Base-by-base conservation (phyloP, 1,284 basidiomycete species). In the Ceratobasidium sp. region DNA sequence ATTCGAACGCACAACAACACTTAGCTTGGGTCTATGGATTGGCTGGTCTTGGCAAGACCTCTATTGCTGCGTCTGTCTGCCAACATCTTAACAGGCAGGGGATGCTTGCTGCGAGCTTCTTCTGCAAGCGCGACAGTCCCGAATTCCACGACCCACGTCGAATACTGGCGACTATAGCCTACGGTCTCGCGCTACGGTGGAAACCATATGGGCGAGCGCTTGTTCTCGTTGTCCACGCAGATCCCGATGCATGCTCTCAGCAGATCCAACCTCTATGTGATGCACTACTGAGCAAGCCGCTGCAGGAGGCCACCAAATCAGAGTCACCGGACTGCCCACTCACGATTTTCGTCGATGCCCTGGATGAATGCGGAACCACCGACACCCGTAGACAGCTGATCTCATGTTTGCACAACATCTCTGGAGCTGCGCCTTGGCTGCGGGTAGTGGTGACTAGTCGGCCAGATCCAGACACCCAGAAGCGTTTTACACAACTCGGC, bases 41-140 rank as follows among this genome's bases (percentile, higher is more conserved):
- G 34, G 79, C 79, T 39, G 78, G 79, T 1, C 77, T 77, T 14
- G 79, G 79, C 6, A 79, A 80, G 58, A 76, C 78, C 22, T 77
- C 77, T 2, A 78, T 80, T 29, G 76, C 79, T 14, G 43, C 75
- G 51, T 78, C 80, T 0, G 53, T 80, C 6, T 78, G 78, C 31
- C 51, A 77, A 5, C 22, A 69, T 1, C 75, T 71, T 24, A 37
- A 66, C 5, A 39, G 24, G 13, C 22, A 62, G 29, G 61, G 72
- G 1, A 48, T 27, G 7, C 80, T 81, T 1, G 81, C 79, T 4
- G 80, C 80, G 1, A 80, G 77, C 9, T 64, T 59, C n/a, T 83
- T 82, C 77, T 82, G 80, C 62, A 79, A 80, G 13, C 77, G 81
- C 0, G 78, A 74, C 51, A 41, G 37, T 24, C 54, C 54, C 0